These are phyloP conservation scores for Fusarium redolens DNA, from an alignment of 2,329 filamentous ascomycete species.

Conservation along the genomic window DNA sequence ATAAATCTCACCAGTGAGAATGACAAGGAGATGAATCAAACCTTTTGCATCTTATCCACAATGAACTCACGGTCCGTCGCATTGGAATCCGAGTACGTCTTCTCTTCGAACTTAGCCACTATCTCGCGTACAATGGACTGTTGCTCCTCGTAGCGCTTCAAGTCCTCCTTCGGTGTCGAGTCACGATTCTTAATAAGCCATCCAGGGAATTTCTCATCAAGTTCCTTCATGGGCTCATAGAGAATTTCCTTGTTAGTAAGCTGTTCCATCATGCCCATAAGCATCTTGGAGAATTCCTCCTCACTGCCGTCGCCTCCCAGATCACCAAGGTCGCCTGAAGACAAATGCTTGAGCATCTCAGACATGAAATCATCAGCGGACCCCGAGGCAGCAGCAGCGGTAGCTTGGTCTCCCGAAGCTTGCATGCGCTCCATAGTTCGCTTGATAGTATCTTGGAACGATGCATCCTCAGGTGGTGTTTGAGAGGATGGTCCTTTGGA, in stretches of 20 bases:
- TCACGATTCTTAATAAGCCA: slow-evolving; percentile 86
- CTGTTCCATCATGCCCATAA: slow-evolving; percentile 99
- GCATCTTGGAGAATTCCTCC: slow-evolving; percentile 92
- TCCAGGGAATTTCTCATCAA: slow-evolving; percentile 89
- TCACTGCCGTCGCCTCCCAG: slow-evolving; percentile 70
- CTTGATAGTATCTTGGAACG: slow-evolving; percentile 92
- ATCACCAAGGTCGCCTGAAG: slow-evolving; percentile 66
- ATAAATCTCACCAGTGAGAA: background rate
- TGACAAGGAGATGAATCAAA: slow-evolving; percentile 54
- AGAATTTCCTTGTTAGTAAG: slow-evolving; percentile 98
- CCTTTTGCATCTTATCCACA: slow-evolving; percentile 97
- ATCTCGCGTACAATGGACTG: slow-evolving; percentile 85
- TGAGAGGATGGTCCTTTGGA: slow-evolving; percentile 48
- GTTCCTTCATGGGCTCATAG: slow-evolving; percentile 98
- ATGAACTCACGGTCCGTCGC: slow-evolving; percentile 88
- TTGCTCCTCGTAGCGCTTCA: slow-evolving; percentile 85
- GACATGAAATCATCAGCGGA: slow-evolving; percentile 82
- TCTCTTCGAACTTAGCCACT: slow-evolving; percentile 86
- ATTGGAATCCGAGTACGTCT: slow-evolving; percentile 84
- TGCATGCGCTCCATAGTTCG: slow-evolving; percentile 98
- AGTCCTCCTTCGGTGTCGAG: slow-evolving; percentile 75
- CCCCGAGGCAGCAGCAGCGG: slow-evolving; percentile 77
- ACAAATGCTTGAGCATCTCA: slow-evolving; percentile 90
- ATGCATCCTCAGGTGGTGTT: slow-evolving; percentile 64
- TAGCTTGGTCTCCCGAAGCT: slow-evolving; percentile 85